Evolutionary conservation across 2,329 filamentous ascomycete genomes (phyloP).

Genomic region (Colletotrichum sp.): DNA sequence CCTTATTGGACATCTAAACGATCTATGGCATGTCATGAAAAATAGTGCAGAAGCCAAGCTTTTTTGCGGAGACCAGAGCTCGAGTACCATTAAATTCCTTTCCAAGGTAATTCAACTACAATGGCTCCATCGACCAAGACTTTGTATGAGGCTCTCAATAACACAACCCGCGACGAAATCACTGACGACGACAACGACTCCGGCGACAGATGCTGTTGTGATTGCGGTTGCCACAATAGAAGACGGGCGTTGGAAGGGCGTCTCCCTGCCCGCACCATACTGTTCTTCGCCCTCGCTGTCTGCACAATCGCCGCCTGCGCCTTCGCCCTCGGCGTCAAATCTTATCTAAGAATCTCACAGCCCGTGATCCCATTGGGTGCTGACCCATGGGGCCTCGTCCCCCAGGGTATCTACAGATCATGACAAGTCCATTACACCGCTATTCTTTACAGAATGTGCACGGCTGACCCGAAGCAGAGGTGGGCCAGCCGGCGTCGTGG

Average conservation of each 20-base stretch:
- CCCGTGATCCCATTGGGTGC: background rate
- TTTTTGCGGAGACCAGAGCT: background rate
- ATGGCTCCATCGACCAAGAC: background rate
- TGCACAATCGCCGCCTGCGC: background rate
- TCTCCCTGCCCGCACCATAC: background rate
- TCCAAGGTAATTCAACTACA: background rate
- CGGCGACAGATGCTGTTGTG: background rate
- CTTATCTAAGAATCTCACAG: background rate
- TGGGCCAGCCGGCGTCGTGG: background rate
- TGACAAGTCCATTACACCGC: background rate
- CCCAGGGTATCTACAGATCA: background rate
- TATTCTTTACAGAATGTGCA: background rate
- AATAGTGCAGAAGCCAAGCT: background rate
- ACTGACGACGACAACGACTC: background rate
- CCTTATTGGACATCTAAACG: background rate
- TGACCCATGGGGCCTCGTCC: background rate
- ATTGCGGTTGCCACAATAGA: background rate
- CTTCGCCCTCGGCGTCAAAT: background rate
- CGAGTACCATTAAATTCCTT: rapidly evolving
- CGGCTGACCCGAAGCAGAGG: background rate
- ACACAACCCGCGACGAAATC: background rate
- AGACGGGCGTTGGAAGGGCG: background rate
- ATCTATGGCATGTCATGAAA: background rate
- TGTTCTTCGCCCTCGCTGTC: background rate
- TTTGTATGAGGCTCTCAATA: background rate